Base-by-base conservation (phyloP, 768 basidiomycete genomes). In the Agrocybe praecox region DNA sequence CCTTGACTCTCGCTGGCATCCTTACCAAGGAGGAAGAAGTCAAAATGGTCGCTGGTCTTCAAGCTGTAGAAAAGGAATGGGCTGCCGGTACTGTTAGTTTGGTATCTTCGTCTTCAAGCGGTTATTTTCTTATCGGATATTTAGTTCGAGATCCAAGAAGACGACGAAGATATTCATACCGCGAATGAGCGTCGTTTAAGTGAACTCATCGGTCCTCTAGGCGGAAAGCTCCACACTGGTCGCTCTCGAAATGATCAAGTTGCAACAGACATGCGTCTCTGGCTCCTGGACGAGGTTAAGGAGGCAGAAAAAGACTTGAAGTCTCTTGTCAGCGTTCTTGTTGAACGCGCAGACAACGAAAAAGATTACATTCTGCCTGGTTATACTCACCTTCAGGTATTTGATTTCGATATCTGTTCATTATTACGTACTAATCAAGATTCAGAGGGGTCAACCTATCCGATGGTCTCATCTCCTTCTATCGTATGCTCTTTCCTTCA, bases 81-180 rank as follows among this genome's bases (percentile, higher is more conserved):
- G 81, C 83, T 63, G 78, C 77, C 17, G 89, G 91, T 46, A 76
- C 77, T 66, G 94, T 94, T 65, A 55, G 84, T 72, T n/a, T 50
- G 44, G 21, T 33, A 29, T 48, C 29, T 53, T n/a, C 18, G 23
- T 33, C 46, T 36, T 43, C 36, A n/a, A 40, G 23, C 33, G 32
- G 23, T 6, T 21, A 21, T 32, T 49, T 23, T 21, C 22, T 59
- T 26, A 57, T 29, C 48, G 15, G 24, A 36, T 21, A 11, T 29
- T 14, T 65, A 96, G 90, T 99, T 99, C 68, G 69, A 76, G 54
- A 74, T 86, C 26, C 78, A 88, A 58, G 77, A 85, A n/a, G 94
- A 96, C 63, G 97, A 99, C 65, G 97, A 99, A 67, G 97, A 99
- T 67, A 98, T 99, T 57, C 96, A 98, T 71, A 99, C 97, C 12